Percentiles rank a stretch among this genome's conserved stretches.
Conservation (phyloP, 2,329 filamentous ascomycete genomes). For the Cladosporium oxysporum region DNA sequence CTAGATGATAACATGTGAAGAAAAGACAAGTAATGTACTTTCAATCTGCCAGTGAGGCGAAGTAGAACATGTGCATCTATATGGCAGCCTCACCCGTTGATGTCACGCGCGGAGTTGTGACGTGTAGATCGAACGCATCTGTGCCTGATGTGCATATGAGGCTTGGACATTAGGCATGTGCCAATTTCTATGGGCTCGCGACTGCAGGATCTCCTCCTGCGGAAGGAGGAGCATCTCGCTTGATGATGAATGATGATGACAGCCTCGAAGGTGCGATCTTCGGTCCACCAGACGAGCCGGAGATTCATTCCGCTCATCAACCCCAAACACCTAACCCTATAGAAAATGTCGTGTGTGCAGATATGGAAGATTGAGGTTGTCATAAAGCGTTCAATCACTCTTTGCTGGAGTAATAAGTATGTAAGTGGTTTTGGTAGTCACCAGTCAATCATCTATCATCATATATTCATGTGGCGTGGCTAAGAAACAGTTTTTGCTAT, state of each 20-base stretch:
- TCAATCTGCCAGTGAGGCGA: neutral
- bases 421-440: neutral
- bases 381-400: neutral
- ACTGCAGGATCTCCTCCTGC: neutral
- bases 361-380: neutral
- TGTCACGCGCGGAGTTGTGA: slow-evolving; percentile 11
- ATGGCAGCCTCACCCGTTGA: slow-evolving; percentile 4
- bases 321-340: neutral
- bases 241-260: slow-evolving; percentile 10
- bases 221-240: neutral
- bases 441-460: neutral
- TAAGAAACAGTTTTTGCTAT: neutral
- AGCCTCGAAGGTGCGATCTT: neutral
- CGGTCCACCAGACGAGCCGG: neutral
- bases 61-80: neutral
- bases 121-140: slow-evolving; percentile 13
- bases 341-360: neutral
- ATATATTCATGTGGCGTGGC: neutral
- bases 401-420: neutral
- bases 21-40: neutral
- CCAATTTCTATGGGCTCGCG: neutral
- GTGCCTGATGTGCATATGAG: neutral
- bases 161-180: neutral
- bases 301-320: neutral
- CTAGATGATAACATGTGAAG: slow-evolving; percentile 4